Base-by-base conservation (phyloP, 78 protist species). In the Dictyostelium purpureum region DNA sequence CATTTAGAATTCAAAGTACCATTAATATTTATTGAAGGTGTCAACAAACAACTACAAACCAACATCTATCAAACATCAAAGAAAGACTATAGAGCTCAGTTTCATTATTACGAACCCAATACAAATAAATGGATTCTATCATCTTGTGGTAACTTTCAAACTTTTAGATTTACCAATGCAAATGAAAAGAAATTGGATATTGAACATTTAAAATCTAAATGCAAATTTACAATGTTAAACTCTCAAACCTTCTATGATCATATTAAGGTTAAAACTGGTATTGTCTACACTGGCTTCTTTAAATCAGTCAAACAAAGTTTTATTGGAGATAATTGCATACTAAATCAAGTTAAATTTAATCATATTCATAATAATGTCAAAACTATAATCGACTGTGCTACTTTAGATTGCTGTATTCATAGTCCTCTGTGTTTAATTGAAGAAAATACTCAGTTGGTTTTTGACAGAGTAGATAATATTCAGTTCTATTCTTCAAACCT, bases 381-480 rank as follows among this genome's bases (percentile, higher is more conserved):
- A n/a, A 47, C 12, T 47, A 14, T 47, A 10, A 3, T 47, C 52
- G 3, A 14, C 52, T 14, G 7, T 47, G 37, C 70, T 0, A 80
- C 51, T 11, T 16, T 80, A 35, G 89, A 80, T 33, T 66, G 65
- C 67, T 66, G 59, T 52, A 11, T 80, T 3, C 89, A 80, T 21
- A 77, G 79, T 49, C 40, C 65, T 45, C 65, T 79, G 49, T 37
- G 76, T 2, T 49, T 79, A 57, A 33, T 79, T 43, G 61, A 65
- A 24, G 76, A n/a, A n/a, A n/a, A n/a, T n/a, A n/a, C n/a, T n/a
- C n/a, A 79, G 7, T 45, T 79, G 38, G 75, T 79, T 28, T 79
- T 79, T 63, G 88, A 79, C 26, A 61, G 88, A 28, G n/a, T 79
- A 52, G 35, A 38, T 33, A 61, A 79, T 63, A 33, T 79, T 16